Conservation (phyloP, 2,329 filamentous ascomycete species). For the Colletotrichum incanum region DNA sequence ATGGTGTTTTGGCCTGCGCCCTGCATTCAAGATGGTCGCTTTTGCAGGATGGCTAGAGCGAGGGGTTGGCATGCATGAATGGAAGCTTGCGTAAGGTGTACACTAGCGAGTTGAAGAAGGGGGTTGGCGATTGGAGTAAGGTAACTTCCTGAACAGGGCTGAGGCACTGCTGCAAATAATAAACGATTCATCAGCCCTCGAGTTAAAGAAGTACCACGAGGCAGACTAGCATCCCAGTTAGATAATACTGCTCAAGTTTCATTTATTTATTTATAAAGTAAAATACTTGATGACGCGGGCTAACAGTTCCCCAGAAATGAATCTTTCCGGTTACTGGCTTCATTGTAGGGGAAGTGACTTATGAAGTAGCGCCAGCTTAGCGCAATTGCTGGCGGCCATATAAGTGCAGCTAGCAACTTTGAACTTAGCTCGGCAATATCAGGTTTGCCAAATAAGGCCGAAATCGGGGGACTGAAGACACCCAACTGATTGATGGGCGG, state of each 20-base stretch:
- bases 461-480: neutral
- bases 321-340: neutral
- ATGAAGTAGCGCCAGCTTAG: neutral
- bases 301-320: neutral
- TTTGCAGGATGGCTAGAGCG: conserved; percentile 12
- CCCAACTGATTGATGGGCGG: neutral
- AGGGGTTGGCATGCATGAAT: conserved; percentile 13
- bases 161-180: neutral
- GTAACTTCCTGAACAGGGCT: neutral
- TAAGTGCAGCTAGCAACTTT: too few relatives aligned
- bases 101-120: neutral
- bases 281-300: neutral
- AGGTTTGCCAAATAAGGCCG: neutral
- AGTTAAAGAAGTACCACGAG: too few relatives aligned
- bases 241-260: neutral
- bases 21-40: neutral
- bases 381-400: neutral
- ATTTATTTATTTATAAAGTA: neutral
- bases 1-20: neutral
- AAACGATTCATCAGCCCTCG: neutral
- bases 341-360: neutral
- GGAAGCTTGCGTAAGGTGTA: neutral
- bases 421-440: too few relatives aligned
- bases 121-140: neutral
- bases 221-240: neutral